A percentile compares a stretch with the other conserved stretches of the same genome.
phyloP scores from a whole-genome alignment of 495 filamentous ascomycete species.

The Lindgomyces ingoldianus region DNA sequence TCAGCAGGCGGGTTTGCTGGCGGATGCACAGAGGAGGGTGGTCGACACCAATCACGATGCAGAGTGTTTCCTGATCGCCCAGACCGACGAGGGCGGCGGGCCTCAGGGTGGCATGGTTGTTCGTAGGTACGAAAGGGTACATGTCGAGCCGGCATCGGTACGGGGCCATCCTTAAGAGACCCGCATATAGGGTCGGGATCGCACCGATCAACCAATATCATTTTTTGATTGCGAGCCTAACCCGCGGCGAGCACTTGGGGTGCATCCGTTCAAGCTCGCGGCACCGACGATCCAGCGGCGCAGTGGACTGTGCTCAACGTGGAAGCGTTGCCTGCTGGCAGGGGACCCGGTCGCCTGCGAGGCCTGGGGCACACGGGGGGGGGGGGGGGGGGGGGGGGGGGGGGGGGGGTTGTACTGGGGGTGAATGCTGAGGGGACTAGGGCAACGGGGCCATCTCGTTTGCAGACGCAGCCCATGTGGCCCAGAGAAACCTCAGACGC shows the following conservation, averaged over 20 bases:
- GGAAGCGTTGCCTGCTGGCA: slow-evolving; percentile 26
- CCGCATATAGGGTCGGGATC: slow-evolving; percentile 29
- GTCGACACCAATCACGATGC: slow-evolving; percentile 28
- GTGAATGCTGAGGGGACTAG: slow-evolving; percentile 15
- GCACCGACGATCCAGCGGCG: slow-evolving; percentile 35
- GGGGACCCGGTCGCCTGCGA: neutral
- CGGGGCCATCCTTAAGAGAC: slow-evolving; percentile 17
- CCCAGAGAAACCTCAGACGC: slow-evolving; percentile 29
- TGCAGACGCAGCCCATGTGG: slow-evolving; percentile 29
- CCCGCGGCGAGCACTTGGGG: slow-evolving; percentile 28
- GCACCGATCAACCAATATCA: slow-evolving; percentile 39
- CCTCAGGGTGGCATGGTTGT: slow-evolving; percentile 32
- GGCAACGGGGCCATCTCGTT: slow-evolving; percentile 28
- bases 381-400: too few relatives aligned
- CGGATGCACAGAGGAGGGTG: slow-evolving; percentile 21
- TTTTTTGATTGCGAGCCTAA: slow-evolving; percentile 36
- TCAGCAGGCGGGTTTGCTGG: slow-evolving; percentile 25
- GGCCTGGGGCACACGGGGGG: too few relatives aligned
- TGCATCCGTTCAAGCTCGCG: slow-evolving; percentile 37
- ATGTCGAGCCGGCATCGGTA: slow-evolving; percentile 33
- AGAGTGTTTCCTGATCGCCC: slow-evolving; percentile 32
- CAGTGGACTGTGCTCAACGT: slow-evolving; percentile 35
- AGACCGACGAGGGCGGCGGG: slow-evolving; percentile 13
- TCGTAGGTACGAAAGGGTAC: slow-evolving; percentile 29
- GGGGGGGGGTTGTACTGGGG: too few relatives aligned